Evolutionary conservation across 2,329 filamentous ascomycete species (phyloP).

Genomic region (Ampelomyces quisqualis): DNA sequence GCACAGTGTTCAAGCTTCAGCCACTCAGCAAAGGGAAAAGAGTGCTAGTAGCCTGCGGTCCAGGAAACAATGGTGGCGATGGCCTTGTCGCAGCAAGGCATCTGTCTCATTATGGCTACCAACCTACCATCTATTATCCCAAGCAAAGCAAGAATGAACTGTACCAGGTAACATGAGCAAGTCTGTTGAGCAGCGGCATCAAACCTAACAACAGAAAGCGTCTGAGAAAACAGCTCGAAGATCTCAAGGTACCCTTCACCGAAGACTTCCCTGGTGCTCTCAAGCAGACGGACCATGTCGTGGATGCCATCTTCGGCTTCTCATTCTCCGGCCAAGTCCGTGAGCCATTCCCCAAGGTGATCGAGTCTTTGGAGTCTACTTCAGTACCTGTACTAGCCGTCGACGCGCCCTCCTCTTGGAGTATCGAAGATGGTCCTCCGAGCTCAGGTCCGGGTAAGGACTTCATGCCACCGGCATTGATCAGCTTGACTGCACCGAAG

Average conservation of each 20-base stretch:
- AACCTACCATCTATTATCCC: conserved; percentile 85
- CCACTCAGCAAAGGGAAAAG: conserved; percentile 69
- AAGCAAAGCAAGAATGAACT: conserved; percentile 89
- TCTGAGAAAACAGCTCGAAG: conserved; percentile 78
- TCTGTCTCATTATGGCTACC: conserved; percentile 87
- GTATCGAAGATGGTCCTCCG: conserved; percentile 84
- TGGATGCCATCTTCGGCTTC: conserved; percentile 96
- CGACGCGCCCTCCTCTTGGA: conserved; percentile 92
- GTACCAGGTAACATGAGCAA: conserved; percentile 68
- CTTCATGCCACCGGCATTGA: conserved; percentile 77
- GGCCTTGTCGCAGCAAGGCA: conserved; percentile 93
- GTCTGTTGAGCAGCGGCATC: background rate
- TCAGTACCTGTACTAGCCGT: conserved; percentile 79
- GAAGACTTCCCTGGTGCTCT: conserved; percentile 73
- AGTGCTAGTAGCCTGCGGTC: conserved; percentile 87
- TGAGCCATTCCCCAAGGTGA: conserved; percentile 85
- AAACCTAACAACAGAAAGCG: conserved; percentile 55
- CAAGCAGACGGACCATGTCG: conserved; percentile 70
- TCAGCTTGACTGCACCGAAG: conserved; percentile 92
- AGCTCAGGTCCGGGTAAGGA: conserved; percentile 71
- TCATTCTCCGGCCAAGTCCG: conserved; percentile 89
- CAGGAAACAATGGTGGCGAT: conserved; percentile 78
- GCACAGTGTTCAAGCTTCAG: conserved; percentile 79
- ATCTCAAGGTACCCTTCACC: conserved; percentile 80
- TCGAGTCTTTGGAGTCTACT: conserved; percentile 72